Base-by-base conservation (phyloP, 2,329 filamentous ascomycete species). In the Pseudopyrenochaeta lycopersici region DNA sequence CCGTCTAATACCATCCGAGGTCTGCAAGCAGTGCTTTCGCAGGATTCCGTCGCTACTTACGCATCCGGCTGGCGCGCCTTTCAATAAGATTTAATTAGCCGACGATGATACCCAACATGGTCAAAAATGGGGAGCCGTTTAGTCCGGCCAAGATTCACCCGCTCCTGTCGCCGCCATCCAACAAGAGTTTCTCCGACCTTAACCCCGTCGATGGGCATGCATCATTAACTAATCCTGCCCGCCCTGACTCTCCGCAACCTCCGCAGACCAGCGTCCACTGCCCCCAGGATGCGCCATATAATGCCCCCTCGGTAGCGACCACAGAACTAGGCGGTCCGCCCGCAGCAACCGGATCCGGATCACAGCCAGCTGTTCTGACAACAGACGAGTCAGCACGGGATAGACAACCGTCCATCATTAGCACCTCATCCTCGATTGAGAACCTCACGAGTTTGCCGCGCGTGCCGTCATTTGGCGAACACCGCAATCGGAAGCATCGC, bases 401-500 rank as follows among this genome's bases (percentile, higher is more conserved):
- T 41, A 56, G 62, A 36, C 45, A 50, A 40, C 56, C 61, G 42
- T 54, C 58, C 41, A 41, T 56, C 20, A 59, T 73, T 49, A 72
- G 67, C 59, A 67, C 60, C 41, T 67, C 67, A 7, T 71, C 72
- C 11, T 72, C 72, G 14, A 73, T 74, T 42, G 72, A 75, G 50
- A 74, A 73, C 44, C 70, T 76, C 29, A 66, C 68, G 3, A 58
- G 62, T 21, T 66, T 73, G 29, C 72, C 72, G 14, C 63, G 62
- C 27, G 66, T 72, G 52, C 63, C 66, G 7, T 75, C 72, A 7
- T 76, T 77, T 63, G 68, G 70, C 44, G 72, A 76, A 46, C 66
- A 75, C 52, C 73, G 75, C 56, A 65, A 63, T 36, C 62, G 62
- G 32, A 74, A 72, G 60, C 75, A 77, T 52, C 73, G 66, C 61